Percentiles rank a stretch among this genome's conserved stretches.
Conservation (phyloP, 345 rosid species). For the Syzygium grande region DNA sequence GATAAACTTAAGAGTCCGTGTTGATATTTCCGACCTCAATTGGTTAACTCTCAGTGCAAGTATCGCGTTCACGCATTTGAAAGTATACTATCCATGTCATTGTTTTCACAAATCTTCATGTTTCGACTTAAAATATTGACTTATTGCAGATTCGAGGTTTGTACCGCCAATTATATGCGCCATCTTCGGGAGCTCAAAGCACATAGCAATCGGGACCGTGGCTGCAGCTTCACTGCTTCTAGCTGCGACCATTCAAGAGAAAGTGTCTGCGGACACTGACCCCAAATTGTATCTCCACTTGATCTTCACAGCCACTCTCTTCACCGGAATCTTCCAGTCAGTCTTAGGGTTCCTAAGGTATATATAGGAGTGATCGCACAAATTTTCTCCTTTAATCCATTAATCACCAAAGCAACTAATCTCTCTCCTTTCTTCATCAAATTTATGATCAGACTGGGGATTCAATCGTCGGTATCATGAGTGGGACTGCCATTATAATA, state of each 20-base stretch:
- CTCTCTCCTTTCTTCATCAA: neutral
- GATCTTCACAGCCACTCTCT: constrained; percentile 55
- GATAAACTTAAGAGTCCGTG: neutral
- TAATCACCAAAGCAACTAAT: neutral
- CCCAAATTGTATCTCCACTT: constrained; percentile 55
- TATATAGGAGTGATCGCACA: neutral
- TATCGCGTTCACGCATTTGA: too few relatives aligned
- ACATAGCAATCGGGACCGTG: constrained; percentile 77
- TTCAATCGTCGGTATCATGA: constrained; percentile 86
- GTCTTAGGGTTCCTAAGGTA: constrained; percentile 55
- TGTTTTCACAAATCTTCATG: neutral
- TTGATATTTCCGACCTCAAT: neutral
- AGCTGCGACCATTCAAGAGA: constrained; percentile 30
- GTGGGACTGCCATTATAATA: constrained; percentile 66
- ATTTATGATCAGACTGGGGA: constrained; percentile 41
- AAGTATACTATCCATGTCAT: neutral
- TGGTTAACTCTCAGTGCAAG: neutral
- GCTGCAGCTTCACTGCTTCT: constrained; percentile 73
- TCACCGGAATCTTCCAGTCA: constrained; percentile 67
- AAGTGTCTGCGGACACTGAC: constrained; percentile 24
- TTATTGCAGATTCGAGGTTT: constrained; percentile 67
- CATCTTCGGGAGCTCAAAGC: constrained; percentile 67
- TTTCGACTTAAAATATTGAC: neutral
- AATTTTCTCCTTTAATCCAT: neutral
- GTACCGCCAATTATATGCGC: constrained; percentile 73